Evolutionary conservation across 2,329 filamentous ascomycete genomes (phyloP), one percentile per base, ranked within the genome.

Genomic region (Aureobasidium sp.): DNA sequence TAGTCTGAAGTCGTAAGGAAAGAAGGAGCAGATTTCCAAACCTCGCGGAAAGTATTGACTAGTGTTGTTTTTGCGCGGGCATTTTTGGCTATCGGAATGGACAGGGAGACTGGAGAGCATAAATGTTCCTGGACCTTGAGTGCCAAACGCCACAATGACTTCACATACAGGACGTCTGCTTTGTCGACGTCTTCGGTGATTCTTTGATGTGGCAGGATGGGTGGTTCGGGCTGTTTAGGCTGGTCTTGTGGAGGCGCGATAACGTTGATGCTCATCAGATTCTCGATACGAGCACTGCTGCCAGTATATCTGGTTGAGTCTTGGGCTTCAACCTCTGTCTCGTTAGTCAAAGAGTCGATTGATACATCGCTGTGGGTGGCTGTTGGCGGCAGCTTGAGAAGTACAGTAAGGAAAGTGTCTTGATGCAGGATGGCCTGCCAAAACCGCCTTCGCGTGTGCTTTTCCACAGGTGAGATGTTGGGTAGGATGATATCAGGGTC

Each of bases 391-490:
- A 93, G 80, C 26, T 89, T 89, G 29, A 92, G 79, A 0, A 92
- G 81, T 0, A 92, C 87, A 0, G 88, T 92, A 3, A 92, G 76
- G 71, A 92, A 92, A 0, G 89, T 92, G 72, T 93, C 89, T 73
- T 93, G 89, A 15, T 91, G 82, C 29, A 90, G 78, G 1, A 92
- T 87, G 2, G 89, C 89, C 72, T 92, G 89, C 89, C 89, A 93
- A 2, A 92, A 80, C 70, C 92, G 92, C 55, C 88, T 82, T 27
- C 89, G 82, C 69, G 90, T 85, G 70, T 92, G 88, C 71, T 92
- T 92, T 66, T 92, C 88, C 63, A 88, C 87, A 1, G 81, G 77
- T 3, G 79, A 84, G 1, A 87, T 87, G 41, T 85, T 79, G 0
- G 88, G 88, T 0, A 83, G 83, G 26, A 78, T 86, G 63, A 90